These are phyloP conservation scores for Talaromyces islandicus DNA, from an alignment of 2,329 filamentous ascomycete species.

Conservation along the genomic window DNA sequence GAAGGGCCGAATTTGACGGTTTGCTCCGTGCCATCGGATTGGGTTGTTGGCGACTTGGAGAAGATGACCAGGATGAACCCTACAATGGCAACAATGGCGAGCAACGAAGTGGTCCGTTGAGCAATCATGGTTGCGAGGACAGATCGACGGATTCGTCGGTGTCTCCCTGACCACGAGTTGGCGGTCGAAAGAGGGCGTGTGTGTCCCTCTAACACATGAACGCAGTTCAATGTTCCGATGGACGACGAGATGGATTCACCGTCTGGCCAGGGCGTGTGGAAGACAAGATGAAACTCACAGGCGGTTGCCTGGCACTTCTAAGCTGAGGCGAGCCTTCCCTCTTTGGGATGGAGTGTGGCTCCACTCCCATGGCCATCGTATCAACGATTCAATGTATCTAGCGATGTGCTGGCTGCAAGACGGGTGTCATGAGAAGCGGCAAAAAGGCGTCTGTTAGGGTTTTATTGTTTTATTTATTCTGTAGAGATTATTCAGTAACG, in stretches of 20 bases:
- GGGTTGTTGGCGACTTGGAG: conserved; percentile 32
- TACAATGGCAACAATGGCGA: conserved; percentile 39
- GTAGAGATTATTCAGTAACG: not conserved
- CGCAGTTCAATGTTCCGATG: not conserved
- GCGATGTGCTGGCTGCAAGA: not conserved
- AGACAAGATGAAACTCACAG: not conserved
- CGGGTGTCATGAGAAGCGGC: not conserved
- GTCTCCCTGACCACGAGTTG: conserved; percentile 2
- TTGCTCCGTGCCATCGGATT: conserved; percentile 14
- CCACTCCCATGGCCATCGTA: not conserved
- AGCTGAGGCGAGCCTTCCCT: not conserved
- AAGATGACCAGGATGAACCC: conserved; percentile 39
- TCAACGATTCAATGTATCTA: not conserved
- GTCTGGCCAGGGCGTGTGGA: not conserved
- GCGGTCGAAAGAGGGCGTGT: not conserved
- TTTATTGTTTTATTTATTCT: too few relatives aligned
- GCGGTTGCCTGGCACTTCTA: not conserved
- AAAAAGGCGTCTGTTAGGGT: not conserved
- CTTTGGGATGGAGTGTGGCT: not conserved
- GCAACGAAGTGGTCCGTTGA: conserved; percentile 34
- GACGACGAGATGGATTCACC: not conserved
- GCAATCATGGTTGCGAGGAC: conserved; percentile 26
- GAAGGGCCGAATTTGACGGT: conserved; percentile 18
- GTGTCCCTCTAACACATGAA: not conserved
- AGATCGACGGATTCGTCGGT: not conserved